Conservation (phyloP, 441 rosid genomes). For the Adansonia rubrostipa region DNA sequence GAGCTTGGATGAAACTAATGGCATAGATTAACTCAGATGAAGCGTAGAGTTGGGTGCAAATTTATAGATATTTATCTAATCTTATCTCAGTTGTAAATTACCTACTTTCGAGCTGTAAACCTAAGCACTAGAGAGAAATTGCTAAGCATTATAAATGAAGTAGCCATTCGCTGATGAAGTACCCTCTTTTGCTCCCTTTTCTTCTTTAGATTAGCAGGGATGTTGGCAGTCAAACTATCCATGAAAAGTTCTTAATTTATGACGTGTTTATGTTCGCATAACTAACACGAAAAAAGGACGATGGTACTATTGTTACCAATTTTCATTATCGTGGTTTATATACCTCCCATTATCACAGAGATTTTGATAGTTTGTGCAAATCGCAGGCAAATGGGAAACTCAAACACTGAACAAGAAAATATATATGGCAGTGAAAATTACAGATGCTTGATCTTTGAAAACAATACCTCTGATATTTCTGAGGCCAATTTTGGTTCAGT, state of each 20-base stretch:
- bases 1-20: slow-evolving; percentile 10
- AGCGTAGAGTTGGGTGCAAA: neutral
- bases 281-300: no score
- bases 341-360: no score
- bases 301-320: no score
- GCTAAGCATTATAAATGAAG: neutral
- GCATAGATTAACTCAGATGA: neutral
- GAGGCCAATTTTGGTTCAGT: no score
- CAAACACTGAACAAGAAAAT: neutral
- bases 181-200: no score
- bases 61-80: neutral
- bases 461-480: no score
- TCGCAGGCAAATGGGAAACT: neutral
- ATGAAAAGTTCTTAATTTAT: no score
- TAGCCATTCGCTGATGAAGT: neutral
- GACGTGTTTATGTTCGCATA: no score
- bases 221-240: neutral
- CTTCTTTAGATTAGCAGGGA: neutral
- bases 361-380: no score
- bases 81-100: neutral
- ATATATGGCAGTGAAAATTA: neutral
- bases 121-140: neutral
- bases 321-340: no score
- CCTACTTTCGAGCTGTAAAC: neutral
- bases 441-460: neutral